Evolutionary conservation across 495 filamentous ascomycete genomes (phyloP), one percentile per base, ranked within the genome.

Genomic region (Beverwykella pulmonaria): DNA sequence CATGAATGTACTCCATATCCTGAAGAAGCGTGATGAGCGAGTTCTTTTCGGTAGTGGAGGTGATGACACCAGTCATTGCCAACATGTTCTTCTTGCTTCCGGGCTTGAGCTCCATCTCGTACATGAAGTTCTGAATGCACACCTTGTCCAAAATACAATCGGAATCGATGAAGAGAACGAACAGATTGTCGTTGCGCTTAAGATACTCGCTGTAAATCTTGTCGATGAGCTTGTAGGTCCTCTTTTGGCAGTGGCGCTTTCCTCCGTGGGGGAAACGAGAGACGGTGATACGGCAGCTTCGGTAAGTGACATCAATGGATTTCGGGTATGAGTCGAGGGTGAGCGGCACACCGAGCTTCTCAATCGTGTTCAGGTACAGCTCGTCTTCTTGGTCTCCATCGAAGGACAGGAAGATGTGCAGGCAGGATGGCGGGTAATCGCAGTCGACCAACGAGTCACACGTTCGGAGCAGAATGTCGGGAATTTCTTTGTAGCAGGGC

Each of bases 21-120:
- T 98, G 94, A 1, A 98, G 83, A 7, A 98, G 79, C 0, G 94
- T 98, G 69, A 98, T 89, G 47, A 98, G 81, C 55, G 87, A 89
- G 75, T 95, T 91, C 61, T 92, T 96, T 68, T 87, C 84, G 0
- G 94, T 97, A 0, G 94, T 98, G 1, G 92, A 91, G 1, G 94
- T 98, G 70, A 98, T 98, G 67, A 98, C 90, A 10, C 94, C 94
- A 2, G 94, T 98, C 94, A 98, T 98, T 36, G 94, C 94, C 65
- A 98, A 79, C 93, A 97, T 97, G 75, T 92, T 92, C 67, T 88
- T 85, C 73, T 90, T 87, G 79, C 92, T 96, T 25, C 93, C 92
- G 2, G 94, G 93, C 77, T 94, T 97, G 26, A 98, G 81, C 75
- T 98, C 93, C 94, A 98, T 98, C 73, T 97, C 94, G 75, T 95